Conservation (phyloP, 2,329 filamentous ascomycete genomes). For the Sporothrix euskadiensis region DNA sequence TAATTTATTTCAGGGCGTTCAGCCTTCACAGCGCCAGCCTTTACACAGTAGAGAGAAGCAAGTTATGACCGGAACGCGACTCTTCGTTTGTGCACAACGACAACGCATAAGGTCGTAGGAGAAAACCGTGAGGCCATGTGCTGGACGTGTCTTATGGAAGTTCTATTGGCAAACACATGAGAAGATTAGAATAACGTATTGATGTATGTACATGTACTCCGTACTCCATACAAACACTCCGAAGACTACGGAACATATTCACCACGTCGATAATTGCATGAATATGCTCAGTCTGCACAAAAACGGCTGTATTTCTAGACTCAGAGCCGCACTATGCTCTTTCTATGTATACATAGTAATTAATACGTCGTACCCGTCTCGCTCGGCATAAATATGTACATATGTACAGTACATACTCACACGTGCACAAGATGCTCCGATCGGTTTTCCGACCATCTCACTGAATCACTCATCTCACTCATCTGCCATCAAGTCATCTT, state of each 20-base stretch:
- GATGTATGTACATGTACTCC: too few relatives aligned
- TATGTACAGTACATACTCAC: not conserved
- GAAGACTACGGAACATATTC: too few relatives aligned
- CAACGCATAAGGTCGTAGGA: not conserved
- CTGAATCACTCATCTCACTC: not conserved
- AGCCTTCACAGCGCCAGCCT: not conserved
- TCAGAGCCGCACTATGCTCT: too few relatives aligned
- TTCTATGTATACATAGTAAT: too few relatives aligned
- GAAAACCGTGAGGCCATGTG: not conserved
- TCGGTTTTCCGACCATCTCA: not conserved
- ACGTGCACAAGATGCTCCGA: slow-evolving; percentile 1
- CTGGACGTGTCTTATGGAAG: not conserved
- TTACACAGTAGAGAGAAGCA: not conserved
- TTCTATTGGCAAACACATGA: too few relatives aligned
- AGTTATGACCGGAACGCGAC: not conserved
- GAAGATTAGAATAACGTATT: not conserved
- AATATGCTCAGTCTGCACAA: too few relatives aligned
- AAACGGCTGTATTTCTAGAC: too few relatives aligned
- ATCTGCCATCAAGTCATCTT: not conserved
- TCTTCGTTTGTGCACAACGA: not conserved
- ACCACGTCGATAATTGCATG: too few relatives aligned
- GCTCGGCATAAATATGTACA: not conserved
- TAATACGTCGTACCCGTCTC: too few relatives aligned
- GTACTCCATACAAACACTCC: too few relatives aligned
- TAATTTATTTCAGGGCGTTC: not conserved